Conservation (phyloP, 2,329 filamentous ascomycete genomes). For the Knufia fluminis region DNA sequence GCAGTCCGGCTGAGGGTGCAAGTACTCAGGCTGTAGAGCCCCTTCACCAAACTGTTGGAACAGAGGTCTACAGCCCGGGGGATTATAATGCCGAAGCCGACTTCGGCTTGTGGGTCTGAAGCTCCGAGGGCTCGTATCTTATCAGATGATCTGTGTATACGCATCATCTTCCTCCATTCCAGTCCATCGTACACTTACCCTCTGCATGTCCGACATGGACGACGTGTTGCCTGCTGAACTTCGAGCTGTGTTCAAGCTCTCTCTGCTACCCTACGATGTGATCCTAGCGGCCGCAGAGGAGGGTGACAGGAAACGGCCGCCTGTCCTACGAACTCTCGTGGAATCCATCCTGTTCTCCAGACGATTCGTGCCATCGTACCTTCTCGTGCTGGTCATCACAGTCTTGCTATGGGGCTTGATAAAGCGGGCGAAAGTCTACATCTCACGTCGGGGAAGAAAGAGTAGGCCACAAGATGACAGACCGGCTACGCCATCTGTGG, state of each 20-base stretch:
- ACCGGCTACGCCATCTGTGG: background rate
- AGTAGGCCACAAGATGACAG: background rate
- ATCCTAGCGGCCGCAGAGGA: background rate
- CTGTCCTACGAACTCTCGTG: background rate
- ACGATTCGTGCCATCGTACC: constrained; percentile 5
- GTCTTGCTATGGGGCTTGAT: background rate
- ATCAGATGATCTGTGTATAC: too few relatives aligned
- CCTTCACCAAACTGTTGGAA: too few relatives aligned
- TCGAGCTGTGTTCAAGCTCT: constrained; percentile 1
- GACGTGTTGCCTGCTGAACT: constrained; percentile 5
- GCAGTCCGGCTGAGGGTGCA: too few relatives aligned
- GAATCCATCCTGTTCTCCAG: constrained; percentile 6
- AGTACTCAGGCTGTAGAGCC: too few relatives aligned
- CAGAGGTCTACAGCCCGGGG: too few relatives aligned
- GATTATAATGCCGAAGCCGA: too few relatives aligned
- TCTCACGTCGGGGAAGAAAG: background rate
- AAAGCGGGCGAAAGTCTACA: background rate
- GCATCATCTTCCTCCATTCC: too few relatives aligned
- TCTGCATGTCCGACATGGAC: constrained; percentile 6
- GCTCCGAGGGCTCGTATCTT: too few relatives aligned
- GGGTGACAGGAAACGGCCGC: background rate
- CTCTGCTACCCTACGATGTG: background rate
- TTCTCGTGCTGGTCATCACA: background rate
- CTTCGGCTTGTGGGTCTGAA: too few relatives aligned
- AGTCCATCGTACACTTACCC: too few relatives aligned